phyloP scores from a whole-genome alignment of 495 filamentous ascomycete species.

The Glarea lozoyensis region DNA sequence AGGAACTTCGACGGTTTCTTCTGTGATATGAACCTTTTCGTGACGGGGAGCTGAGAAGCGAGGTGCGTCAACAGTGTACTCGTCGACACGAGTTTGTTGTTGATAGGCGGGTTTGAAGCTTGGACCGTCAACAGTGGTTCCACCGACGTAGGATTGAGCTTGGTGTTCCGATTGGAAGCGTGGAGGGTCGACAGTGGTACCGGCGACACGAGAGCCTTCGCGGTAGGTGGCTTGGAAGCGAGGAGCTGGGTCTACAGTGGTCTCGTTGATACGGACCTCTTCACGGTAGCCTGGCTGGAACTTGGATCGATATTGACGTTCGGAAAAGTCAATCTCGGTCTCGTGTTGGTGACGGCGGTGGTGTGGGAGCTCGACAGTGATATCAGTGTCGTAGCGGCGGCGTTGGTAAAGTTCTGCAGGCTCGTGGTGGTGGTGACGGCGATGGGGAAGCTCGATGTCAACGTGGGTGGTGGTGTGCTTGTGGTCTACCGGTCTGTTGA shows the following conservation, averaged over 20 bases:
- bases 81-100: conserved; percentile 12
- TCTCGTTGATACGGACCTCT: conserved; percentile 42
- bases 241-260: conserved; percentile 25
- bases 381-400: conserved; percentile 26
- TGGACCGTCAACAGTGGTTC: conserved; percentile 28
- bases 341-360: conserved; percentile 32
- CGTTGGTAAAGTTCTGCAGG: conserved; percentile 41
- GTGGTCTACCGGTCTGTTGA: conserved; percentile 34
- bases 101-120: conserved; percentile 9
- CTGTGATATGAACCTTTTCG: conserved; percentile 11
- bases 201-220: conserved; percentile 10
- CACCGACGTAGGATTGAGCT: background rate
- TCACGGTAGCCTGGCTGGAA: conserved; percentile 61
- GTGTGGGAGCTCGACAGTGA: conserved; percentile 23
- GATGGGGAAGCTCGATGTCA: conserved; percentile 42
- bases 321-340: conserved; percentile 68
- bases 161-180: conserved; percentile 1
- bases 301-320: conserved; percentile 77
- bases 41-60: conserved; percentile 24
- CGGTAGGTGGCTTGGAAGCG: conserved; percentile 5
- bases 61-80: conserved; percentile 39
- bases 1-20: conserved; percentile 28
- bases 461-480: conserved; percentile 56
- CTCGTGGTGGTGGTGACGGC: conserved; percentile 39
- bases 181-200: conserved; percentile 26